These are phyloP conservation scores for Clarireedia homoeocarpa DNA, from an alignment of 2,329 filamentous ascomycete genomes.

Conservation along the genomic window DNA sequence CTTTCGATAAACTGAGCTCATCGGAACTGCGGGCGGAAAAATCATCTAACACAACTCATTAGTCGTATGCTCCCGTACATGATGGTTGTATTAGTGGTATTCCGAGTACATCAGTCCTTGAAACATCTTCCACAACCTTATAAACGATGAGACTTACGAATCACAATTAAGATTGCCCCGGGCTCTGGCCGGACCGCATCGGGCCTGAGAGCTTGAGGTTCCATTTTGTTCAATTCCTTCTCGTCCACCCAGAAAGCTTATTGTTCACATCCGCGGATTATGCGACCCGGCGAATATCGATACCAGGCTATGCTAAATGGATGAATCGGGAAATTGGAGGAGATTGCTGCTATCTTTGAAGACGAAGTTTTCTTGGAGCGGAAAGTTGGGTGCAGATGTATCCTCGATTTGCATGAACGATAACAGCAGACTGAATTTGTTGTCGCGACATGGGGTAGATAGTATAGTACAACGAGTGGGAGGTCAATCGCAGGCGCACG, in stretches of 20 bases:
- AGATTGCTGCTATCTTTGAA: neutral
- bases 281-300: neutral
- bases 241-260: neutral
- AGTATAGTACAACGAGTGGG: neutral
- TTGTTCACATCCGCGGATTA: constrained; percentile 2
- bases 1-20: constrained; percentile 81
- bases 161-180: constrained; percentile 62
- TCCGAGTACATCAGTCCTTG: neutral
- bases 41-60: constrained; percentile 54
- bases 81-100: neutral
- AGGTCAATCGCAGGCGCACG: neutral
- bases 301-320: neutral
- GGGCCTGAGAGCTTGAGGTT: constrained; percentile 34
- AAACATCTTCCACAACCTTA: no score
- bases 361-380: neutral
- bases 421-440: constrained; percentile 5
- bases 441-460: constrained; percentile 6
- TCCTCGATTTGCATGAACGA: constrained; percentile 2
- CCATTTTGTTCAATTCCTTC: constrained; percentile 28
- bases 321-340: neutral
- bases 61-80: neutral
- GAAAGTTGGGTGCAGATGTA: neutral
- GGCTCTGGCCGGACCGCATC: constrained; percentile 41
- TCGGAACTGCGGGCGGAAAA: constrained; percentile 88
- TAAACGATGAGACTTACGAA: constrained; percentile 48